Base-by-base conservation (phyloP, 306 rosid genomes). In the Sophora flavescens region DNA sequence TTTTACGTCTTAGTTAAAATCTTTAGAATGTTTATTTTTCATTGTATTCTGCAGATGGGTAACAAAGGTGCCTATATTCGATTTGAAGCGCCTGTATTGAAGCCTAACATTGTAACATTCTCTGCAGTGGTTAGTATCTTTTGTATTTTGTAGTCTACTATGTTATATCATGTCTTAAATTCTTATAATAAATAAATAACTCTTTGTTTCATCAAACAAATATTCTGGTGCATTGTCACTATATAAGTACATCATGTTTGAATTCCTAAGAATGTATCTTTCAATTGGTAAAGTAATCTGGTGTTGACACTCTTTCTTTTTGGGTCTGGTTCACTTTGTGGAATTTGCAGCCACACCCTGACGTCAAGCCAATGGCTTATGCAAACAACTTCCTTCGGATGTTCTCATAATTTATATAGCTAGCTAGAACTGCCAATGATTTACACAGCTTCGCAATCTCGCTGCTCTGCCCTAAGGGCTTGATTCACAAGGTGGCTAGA, bases 61-160 rank as follows among this genome's bases (percentile, higher is more conserved):
- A 96, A 96, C 85, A 96, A 91, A 79, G 99, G 98, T n/a, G 99
- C 99, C 81, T 96, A 91, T 79, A 96, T 96, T 70, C 97, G 96
- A 53, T 96, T 96, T 9, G 89, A 92, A 84, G 91, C 96, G 1
- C 99, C 98, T 38, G 96, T 91, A 60, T 35, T 91, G 88, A 92
- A 92, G 87, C 98, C 98, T 1, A 86, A 92, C 87, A 88, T 96
- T 76, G 87, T 89, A 38, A 91, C 98, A 6, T 96, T 92, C 83
- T 79, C 97, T 42, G 96, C 99, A 14, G 98, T 96, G 96, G 99
- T 96, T 68, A 54, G 97, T 85, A 80, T 68, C 78, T 72, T 64
- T 22, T 68, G 11, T 66, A 32, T 38, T 74, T 67, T 17, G 22
- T 32, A 36, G 70, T 50, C 54, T 52, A 48, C 38, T 42, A 41